Evolutionary conservation across 805 yeast species (phyloP).

Genomic region (Candida awuae): DNA sequence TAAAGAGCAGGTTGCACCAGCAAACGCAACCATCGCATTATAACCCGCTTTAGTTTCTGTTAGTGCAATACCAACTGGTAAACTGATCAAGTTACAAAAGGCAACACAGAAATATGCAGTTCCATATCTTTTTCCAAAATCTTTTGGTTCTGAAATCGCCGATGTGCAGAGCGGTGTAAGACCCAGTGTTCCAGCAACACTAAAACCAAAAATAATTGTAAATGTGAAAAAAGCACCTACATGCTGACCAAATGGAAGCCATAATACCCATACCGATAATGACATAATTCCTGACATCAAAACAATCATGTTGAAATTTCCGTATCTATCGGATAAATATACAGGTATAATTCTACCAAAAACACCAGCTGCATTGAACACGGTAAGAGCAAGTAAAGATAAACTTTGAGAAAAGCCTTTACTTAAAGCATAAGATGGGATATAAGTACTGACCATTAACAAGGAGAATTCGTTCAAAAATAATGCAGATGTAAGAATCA

Average conservation of each 20-base stretch:
- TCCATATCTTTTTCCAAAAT: constrained; percentile 67
- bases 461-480: constrained; percentile 46
- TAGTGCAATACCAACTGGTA: constrained; percentile 37
- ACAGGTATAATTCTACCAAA: constrained; percentile 41
- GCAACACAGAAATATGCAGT: constrained; percentile 47
- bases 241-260: constrained; percentile 57
- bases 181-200: constrained; percentile 53
- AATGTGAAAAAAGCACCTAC: constrained; percentile 41
- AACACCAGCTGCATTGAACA: constrained; percentile 37
- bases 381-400: constrained; percentile 37
- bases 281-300: constrained; percentile 33
- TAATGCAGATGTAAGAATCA: constrained; percentile 33
- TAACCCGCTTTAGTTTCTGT: constrained; percentile 26
- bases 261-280: constrained; percentile 39
- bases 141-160: constrained; percentile 50
- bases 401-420: constrained; percentile 38
- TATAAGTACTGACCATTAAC: constrained; percentile 44
- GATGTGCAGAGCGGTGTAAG: constrained; percentile 66
- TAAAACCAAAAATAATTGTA: constrained; percentile 49
- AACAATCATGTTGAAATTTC: constrained; percentile 37
- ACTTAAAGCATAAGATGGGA: constrained; percentile 48
- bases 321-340: constrained; percentile 35
- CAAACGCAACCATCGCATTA: constrained; percentile 27
- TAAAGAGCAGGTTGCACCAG: constrained; percentile 25
- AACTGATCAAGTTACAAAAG: constrained; percentile 37